Evolutionary conservation across 129 eudicot species (phyloP), one percentile per base, ranked within the genome.

Genomic region (sunflower (Helianthus annuus)): DNA sequence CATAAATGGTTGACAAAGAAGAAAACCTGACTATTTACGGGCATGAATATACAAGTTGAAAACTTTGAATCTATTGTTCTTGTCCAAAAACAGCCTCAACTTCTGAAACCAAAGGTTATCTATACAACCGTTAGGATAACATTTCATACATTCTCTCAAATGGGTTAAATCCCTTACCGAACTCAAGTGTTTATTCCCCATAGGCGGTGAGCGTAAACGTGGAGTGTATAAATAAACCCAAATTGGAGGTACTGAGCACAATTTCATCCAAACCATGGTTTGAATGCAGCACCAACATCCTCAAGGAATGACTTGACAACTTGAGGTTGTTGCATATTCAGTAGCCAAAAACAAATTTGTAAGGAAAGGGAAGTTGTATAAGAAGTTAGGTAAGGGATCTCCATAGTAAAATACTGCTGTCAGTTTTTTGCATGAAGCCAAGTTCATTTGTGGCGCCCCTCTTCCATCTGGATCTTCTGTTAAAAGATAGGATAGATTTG

Each of bases 391-490:
- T 3, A 3, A 45, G 4, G 16, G 16, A 22, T 6, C 17, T 3
- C 11, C 55, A 7, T 0, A 3, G 15, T 3, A 66, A 17, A 0
- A 1, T 56, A 66, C 11, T 0, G 17, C 10, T 1, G 54, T 66
- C 45, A 66, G 40, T 4, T 66, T 66, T 66, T 19, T 45, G 16
- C 70, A 66, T 66, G 3, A 10, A 17, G 70, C 70, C 55, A 66
- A 45, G 19, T 45, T 66, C 70, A 66, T 10, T 42, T 4, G 11
- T 2, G 70, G 55, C 4, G 11, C 55, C 10, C 14, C 55, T 13
- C 5, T 13, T 49, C 1, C 4, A 3, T 49, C 15, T 0, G 1
- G 3, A 49, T 12, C 15, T 1, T 2, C 2, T 19, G 24, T 7
- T 2, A 0, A 4, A 58, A 58, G 38, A 58, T 0, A 22, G 1